These are phyloP conservation scores for Pisolithus tinctorius DNA, from an alignment of 768 basidiomycete genomes.

Conservation along the genomic window DNA sequence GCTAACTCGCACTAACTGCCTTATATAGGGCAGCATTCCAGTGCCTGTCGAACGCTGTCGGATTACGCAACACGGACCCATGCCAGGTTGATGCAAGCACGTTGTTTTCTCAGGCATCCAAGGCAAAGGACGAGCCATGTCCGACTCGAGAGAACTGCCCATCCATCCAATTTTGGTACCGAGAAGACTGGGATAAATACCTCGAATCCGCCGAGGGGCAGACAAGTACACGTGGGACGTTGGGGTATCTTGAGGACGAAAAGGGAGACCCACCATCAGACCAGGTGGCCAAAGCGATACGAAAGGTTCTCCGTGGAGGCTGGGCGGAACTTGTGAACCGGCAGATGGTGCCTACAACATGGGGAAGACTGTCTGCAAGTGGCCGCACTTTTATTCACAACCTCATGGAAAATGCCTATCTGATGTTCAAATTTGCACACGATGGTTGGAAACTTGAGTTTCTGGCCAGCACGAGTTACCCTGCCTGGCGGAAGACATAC, in stretches of 20 bases:
- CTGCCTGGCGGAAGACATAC: not conserved
- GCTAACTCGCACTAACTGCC: not conserved
- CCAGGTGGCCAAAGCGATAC: not conserved
- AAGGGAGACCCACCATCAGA: not conserved
- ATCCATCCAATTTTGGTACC: not conserved
- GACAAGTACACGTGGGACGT: not conserved
- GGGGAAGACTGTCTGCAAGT: not conserved
- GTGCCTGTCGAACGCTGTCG: not conserved
- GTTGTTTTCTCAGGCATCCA: not conserved
- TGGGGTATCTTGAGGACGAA: not conserved
- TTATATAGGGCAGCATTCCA: not conserved
- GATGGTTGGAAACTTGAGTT: not conserved
- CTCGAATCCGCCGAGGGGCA: not conserved
- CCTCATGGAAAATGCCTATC: not conserved
- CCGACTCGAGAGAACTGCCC: not conserved
- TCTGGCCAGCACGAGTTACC: not conserved
- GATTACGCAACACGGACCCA: not conserved
- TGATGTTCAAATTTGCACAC: not conserved
- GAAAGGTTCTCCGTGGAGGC: not conserved
- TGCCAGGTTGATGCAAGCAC: not conserved
- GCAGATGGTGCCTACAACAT: not conserved
- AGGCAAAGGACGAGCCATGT: not conserved
- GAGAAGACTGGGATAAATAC: not conserved
- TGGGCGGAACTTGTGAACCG: not conserved
- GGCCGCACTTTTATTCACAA: not conserved